phyloP scores from a whole-genome alignment of 805 yeast species.

The Debaryomyces castellii region DNA sequence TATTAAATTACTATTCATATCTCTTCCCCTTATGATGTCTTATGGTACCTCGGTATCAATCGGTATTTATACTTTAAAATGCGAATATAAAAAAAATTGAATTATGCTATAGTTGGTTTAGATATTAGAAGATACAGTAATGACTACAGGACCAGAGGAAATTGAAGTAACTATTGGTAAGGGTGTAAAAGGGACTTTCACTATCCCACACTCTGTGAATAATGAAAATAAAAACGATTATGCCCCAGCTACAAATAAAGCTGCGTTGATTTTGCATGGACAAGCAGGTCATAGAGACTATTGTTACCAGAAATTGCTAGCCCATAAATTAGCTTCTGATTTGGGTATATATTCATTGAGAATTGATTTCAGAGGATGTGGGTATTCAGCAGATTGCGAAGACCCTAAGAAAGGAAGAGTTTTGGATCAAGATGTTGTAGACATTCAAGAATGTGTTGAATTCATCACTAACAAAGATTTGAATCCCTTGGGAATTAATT shows the following conservation, averaged over 20 bases:
- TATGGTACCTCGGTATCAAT: not conserved
- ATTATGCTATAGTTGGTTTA: not conserved
- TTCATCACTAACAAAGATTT: conserved; percentile 23
- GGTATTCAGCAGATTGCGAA: conserved; percentile 60
- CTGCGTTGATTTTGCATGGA: conserved; percentile 76
- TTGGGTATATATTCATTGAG: conserved; percentile 67
- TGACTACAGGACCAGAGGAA: conserved; percentile 25
- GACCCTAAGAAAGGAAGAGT: conserved; percentile 50
- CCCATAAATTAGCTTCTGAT: conserved; percentile 55
- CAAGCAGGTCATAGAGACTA: conserved; percentile 82
- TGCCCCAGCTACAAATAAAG: conserved; percentile 45
- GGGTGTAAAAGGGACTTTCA: conserved; percentile 38
- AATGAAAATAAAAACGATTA: conserved; percentile 20
- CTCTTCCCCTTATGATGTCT: not conserved
- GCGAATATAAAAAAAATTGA: not conserved
- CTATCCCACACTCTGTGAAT: conserved; percentile 35
- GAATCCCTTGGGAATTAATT: conserved; percentile 39
- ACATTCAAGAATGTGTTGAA: conserved; percentile 47
- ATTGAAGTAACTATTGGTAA: conserved; percentile 32
- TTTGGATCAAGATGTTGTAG: conserved; percentile 65
- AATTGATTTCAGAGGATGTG: conserved; percentile 86
- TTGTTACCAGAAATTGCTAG: conserved; percentile 66
- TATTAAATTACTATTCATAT: conserved; percentile 1
- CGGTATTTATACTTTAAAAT: not conserved
- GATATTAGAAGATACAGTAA: not conserved